Base-by-base conservation (phyloP, 2,329 filamentous ascomycete genomes). In the Graphium sp. region DNA sequence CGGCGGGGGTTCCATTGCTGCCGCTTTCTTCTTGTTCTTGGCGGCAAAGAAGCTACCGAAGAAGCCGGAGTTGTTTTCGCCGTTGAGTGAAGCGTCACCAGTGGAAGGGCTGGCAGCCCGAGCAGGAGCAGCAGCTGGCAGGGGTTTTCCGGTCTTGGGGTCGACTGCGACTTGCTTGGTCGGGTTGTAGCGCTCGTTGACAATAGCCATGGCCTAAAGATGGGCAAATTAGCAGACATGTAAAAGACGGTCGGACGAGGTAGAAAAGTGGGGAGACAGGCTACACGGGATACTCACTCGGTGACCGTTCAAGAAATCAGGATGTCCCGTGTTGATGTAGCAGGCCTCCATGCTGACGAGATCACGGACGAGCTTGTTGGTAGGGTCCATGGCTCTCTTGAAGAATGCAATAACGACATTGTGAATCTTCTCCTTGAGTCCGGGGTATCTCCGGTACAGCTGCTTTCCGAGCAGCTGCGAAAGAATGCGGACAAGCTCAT, bases 11-110 rank as follows among this genome's bases (percentile, higher is more conserved):
- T 98, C 89, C 89, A 98, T 98, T 26, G 87, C 85, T n/a, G 89
- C 89, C 58, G 92, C 91, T 76, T 94, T 95, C 71, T 98, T 98
- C 74, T 95, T 98, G 62, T 95, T 98, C 71, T 95, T 98, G 47
- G 82, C 85, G 8, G 89, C 83, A 49, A 94, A 98, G 69, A 98
- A 98, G 46, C 82, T 92, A 41, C 89, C 89, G 44, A 98, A 98
- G 67, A 98, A 98, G 21, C 87, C 84, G 34, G 66, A 60, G 47
- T 81, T 81, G 30, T 52, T 51, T 35, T 51, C 53, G 17, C 54
- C 56, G 17, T 15, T 18, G 9, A 32, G 17, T 24, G 59, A 54
- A 23, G 48, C 40, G 24, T 72, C 57, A 28, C 55, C 48, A 30
- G 83, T 58, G 22, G 75, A 78, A 6, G 83, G 89, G 47, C 76